Percentiles rank a stretch among this genome's conserved stretches.
These are phyloP conservation scores for Nakazawaea wickerhamii DNA, from an alignment of 805 yeast genomes.

Conservation along the genomic window DNA sequence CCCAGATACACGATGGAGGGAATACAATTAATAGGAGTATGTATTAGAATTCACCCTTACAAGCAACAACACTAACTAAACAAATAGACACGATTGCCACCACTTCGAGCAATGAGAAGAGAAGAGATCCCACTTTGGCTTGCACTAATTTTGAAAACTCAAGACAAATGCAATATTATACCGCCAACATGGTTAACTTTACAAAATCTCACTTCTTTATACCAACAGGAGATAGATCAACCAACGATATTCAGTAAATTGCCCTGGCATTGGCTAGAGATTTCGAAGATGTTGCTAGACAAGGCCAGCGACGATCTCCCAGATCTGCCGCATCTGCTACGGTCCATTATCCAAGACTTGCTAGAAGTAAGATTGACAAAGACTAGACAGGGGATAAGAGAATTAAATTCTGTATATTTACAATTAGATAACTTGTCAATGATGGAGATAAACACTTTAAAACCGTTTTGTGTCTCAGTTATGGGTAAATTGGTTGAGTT, in stretches of 20 bases:
- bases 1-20: conserved; percentile 71
- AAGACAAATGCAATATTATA: conserved; percentile 78
- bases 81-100: conserved; percentile 46
- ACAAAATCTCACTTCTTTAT: conserved; percentile 44
- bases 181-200: conserved; percentile 81
- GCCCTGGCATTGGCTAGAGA: conserved; percentile 89
- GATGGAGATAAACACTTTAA: conserved; percentile 80
- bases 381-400: conserved; percentile 70
- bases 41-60: conserved; percentile 18
- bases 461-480: conserved; percentile 74
- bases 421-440: conserved; percentile 77
- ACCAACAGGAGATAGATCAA: conserved; percentile 60
- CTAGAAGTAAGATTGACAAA: conserved; percentile 79
- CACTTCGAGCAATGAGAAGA: conserved; percentile 61
- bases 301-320: conserved; percentile 72
- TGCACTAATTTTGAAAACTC: conserved; percentile 77
- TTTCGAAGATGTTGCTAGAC: conserved; percentile 62
- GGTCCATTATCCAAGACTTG: conserved; percentile 73
- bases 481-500: conserved; percentile 59
- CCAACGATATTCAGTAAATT: conserved; percentile 58
- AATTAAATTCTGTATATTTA: conserved; percentile 76
- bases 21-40: conserved; percentile 59
- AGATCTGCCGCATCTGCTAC: conserved; percentile 65
- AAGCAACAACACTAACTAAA: neutral
- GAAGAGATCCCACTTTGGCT: conserved; percentile 80